phyloP scores from a whole-genome alignment of 257 asterid species.

The Knoxia roxburghii region DNA sequence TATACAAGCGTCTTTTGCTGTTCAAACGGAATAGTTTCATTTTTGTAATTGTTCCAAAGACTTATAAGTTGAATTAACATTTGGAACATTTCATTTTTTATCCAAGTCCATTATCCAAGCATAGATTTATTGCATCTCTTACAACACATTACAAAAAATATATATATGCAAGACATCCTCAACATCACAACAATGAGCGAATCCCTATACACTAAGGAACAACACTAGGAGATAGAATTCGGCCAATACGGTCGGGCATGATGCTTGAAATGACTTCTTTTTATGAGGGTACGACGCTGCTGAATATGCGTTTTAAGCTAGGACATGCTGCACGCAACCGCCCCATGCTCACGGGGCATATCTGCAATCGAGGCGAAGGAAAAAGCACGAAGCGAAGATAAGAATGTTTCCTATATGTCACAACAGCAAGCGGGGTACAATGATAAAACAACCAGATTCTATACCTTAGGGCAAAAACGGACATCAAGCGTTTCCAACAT shows the following conservation, averaged over 20 bases:
- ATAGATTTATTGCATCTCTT: slow-evolving; percentile 12
- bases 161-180: no score
- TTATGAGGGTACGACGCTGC: slow-evolving; percentile 58
- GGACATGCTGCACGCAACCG: slow-evolving; percentile 65
- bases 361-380: slow-evolving; percentile 38
- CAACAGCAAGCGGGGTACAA: neutral
- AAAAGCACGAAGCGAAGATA: neutral
- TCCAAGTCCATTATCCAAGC: no score
- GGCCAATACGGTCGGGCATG: neutral
- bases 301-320: slow-evolving; percentile 84
- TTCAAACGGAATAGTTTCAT: no score
- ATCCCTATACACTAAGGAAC: slow-evolving; percentile 3
- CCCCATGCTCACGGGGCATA: slow-evolving; percentile 61
- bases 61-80: no score
- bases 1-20: no score
- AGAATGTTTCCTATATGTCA: neutral
- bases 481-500: slow-evolving; percentile 97
- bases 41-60: no score
- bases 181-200: slow-evolving; percentile 2
- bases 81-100: no score
- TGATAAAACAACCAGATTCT: neutral
- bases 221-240: neutral
- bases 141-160: neutral
- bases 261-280: neutral
- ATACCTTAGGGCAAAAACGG: slow-evolving; percentile 89